Evolutionary conservation across 2,329 filamentous ascomycete genomes (phyloP), one percentile per base, ranked within the genome.

Genomic region (Calonectria pseudoreteaudii): DNA sequence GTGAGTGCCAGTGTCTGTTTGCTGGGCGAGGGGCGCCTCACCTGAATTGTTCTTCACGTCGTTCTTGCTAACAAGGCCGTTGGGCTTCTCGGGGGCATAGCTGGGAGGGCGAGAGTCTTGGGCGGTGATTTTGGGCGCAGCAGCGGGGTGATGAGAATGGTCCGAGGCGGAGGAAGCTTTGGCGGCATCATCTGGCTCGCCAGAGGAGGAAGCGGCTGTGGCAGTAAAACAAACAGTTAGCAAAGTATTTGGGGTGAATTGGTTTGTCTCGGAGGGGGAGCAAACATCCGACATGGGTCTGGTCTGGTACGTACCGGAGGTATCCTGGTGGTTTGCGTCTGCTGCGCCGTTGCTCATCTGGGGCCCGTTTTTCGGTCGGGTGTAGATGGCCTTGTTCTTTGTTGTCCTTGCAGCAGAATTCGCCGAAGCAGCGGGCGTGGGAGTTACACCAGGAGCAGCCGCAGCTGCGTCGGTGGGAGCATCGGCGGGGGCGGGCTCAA

Each of bases 121-220:
- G 60, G 62, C 47, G 66, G 74, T 53, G 53, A 36, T 31, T 52
- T 76, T 74, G 56, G 76, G 73, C 44, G 58, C 67, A 16, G 56
- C 26, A n/a, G 72, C 78, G 78, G 79, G 77, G 72, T 80, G 79
- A 77, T 79, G 74, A 50, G 49, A 68, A 77, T 75, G 75, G 65
- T 74, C 74, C 64, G 74, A 76, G 72, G 36, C 68, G 47, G 71
- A 23, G 44, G 72, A 44, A 26, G 66, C 71, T 73, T 76, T 78
- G 65, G 72, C 52, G 52, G 68, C 49, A 64, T 76, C 69, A 18
- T 78, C 70, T 18, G 60, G 71, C 31, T 80, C 70, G 67, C 71
- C 71, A 31, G 79, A 72, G 52, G 62, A 62, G 60, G 77, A 74
- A 68, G 70, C 67, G 49, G 69, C 76, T 78, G 41, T 30, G 65